Percentiles rank a stretch among this genome's conserved stretches.
phyloP scores from a whole-genome alignment of 805 yeast genomes.

The Yamadazyma insecticola region DNA sequence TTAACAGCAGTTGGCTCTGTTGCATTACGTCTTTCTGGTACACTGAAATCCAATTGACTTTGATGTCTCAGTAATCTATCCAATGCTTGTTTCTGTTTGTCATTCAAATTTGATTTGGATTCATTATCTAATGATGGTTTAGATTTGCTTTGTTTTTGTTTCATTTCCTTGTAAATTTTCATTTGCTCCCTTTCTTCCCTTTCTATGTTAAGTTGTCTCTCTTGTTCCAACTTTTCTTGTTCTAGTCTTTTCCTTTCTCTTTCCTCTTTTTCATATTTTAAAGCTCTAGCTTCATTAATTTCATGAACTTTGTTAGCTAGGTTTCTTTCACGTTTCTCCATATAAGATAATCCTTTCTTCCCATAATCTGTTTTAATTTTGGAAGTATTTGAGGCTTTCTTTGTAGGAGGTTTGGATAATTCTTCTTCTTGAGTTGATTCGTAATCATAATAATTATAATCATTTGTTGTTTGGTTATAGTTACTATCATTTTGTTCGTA shows the following conservation, averaged over 20 bases:
- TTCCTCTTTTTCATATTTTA: slow-evolving; percentile 14
- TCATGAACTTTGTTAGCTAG: slow-evolving; percentile 17
- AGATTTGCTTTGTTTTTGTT: background rate
- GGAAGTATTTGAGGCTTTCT: too few species aligned
- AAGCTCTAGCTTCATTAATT: slow-evolving; percentile 17
- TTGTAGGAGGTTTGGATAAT: slow-evolving; percentile 1
- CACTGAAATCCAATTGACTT: slow-evolving; percentile 6
- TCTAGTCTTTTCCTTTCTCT: slow-evolving; percentile 13
- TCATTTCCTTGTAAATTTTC: background rate
- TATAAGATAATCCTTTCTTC: slow-evolving; percentile 3
- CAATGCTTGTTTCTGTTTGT: slow-evolving; percentile 26
- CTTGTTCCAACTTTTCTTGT: slow-evolving; percentile 3
- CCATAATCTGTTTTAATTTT: too few species aligned
- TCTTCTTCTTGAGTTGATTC: too few species aligned
- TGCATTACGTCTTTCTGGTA: slow-evolving; percentile 9
- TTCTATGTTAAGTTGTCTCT: too few species aligned
- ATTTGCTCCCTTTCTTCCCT: too few species aligned
- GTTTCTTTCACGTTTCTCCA: slow-evolving; percentile 13
- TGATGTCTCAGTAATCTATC: slow-evolving; percentile 18
- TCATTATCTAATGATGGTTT: background rate
- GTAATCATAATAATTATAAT: too few species aligned
- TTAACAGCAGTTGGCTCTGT: slow-evolving; percentile 21
- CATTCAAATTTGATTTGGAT: slow-evolving; percentile 11
- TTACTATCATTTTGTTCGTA: too few species aligned
- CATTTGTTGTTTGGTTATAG: too few species aligned